Evolutionary conservation across 768 basidiomycete species (phyloP).

Genomic region (Rhizopogon vesiculosus): DNA sequence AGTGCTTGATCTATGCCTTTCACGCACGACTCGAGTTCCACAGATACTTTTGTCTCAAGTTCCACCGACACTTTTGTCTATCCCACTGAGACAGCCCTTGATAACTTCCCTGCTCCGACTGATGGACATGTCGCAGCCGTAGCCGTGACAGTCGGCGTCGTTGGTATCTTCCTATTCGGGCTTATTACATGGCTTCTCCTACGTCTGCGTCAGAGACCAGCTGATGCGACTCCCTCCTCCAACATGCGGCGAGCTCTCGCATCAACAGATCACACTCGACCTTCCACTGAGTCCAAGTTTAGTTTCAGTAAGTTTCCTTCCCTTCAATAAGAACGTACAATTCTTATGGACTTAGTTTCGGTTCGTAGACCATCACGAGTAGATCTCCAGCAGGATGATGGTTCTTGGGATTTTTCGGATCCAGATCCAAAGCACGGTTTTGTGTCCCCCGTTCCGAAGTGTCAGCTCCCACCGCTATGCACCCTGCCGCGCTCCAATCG

Average conservation of each 20-base stretch:
- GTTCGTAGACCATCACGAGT: constrained; percentile 23
- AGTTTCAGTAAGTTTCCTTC: constrained; percentile 17
- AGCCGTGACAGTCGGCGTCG: constrained; percentile 19
- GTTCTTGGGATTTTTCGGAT: constrained; percentile 28
- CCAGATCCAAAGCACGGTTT: constrained; percentile 9
- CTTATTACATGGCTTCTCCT: constrained; percentile 22
- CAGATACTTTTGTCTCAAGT: constrained; percentile 1
- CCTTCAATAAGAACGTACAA: background rate
- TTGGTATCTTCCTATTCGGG: constrained; percentile 18
- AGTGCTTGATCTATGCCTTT: constrained; percentile 7
- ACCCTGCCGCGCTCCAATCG: constrained; percentile 8
- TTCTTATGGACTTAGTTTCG: background rate
- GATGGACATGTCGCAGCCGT: constrained; percentile 16
- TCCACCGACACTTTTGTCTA: constrained; percentile 2
- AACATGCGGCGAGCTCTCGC: constrained; percentile 1
- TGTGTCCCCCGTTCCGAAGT: constrained; percentile 1
- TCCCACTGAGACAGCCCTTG: constrained; percentile 2
- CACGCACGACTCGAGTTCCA: constrained; percentile 1
- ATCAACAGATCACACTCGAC: constrained; percentile 11
- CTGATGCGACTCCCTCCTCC: background rate
- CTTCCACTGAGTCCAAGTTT: constrained; percentile 23
- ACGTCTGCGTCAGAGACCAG: constrained; percentile 15
- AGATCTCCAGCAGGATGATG: constrained; percentile 11
- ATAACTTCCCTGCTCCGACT: constrained; percentile 11
- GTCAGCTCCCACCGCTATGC: background rate